Base-by-base conservation (phyloP, 768 basidiomycete species). In the Pulveroboletus sp. region DNA sequence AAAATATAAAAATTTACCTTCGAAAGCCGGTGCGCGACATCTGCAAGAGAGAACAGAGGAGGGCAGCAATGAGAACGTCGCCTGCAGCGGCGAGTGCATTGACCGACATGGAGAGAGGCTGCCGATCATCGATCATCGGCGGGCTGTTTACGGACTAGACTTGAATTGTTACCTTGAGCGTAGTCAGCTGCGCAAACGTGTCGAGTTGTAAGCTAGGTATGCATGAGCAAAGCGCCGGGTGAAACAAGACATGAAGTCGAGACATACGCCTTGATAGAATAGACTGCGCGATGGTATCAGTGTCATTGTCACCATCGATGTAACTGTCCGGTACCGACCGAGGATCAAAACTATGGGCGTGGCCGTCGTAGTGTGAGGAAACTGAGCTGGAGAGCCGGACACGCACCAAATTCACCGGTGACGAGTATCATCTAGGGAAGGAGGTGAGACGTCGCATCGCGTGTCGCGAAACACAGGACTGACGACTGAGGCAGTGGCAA, bases 1-100 rank as follows among this genome's bases (percentile, higher is more conserved):
- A 21, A 21, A 21, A 21, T 21, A 26, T 8, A 32, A 35, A 18
- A 33, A 48, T 5, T 38, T 18, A 64, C 79, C 69, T 76, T 45
- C 73, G 72, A 65, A 81, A 81, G 5, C 79, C 79, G 8, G 81
- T 81, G 8, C 79, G 70, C 3, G 78, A 74, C 18, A 54, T 67
- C 36, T 79, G 76, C 38, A 83, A 66, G 51, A 82, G 51, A 26
- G 58, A 55, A 40, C 76, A 77, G 5, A 83, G 70, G 30, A 71
- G 72, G 0, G 45, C 49, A 0, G 81, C 79, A 33, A 83, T 83
- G 8, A 78, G 60, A n/a, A 82, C 68, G 42, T 83, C 81, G 1
- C 73, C 71, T 15, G 70, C 69, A 1, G 77, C 78, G 0, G 79
- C 77, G 8, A 80, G 60, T 0, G 76, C 81, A 52, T 83, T 81